A percentile compares a stretch with the other conserved stretches of the same genome.
Evolutionary conservation across 2,329 filamentous ascomycete genomes (phyloP).

Genomic region (Trichoderma sp.): DNA sequence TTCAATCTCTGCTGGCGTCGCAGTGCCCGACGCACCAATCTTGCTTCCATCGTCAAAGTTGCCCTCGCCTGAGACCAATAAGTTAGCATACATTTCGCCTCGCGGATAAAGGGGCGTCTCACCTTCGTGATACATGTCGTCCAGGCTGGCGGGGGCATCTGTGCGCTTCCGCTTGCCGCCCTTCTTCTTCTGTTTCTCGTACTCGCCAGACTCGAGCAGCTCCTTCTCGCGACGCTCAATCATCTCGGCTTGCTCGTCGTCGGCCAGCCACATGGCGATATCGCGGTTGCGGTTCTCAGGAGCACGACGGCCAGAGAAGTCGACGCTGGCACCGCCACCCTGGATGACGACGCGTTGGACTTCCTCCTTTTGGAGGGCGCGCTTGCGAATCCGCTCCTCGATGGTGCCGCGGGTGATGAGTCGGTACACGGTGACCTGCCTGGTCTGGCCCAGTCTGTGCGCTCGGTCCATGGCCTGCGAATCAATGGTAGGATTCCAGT

Average conservation of each 20-base stretch:
- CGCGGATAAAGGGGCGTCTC: slow-evolving; percentile 46
- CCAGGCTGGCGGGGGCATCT: slow-evolving; percentile 66
- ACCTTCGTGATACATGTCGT: slow-evolving; percentile 99
- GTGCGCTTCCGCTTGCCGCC: slow-evolving; percentile 59
- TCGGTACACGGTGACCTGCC: slow-evolving; percentile 94
- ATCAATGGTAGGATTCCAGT: slow-evolving; percentile 99
- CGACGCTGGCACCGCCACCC: slow-evolving; percentile 85
- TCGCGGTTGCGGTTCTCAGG: slow-evolving; percentile 95
- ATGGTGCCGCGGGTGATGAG: slow-evolving; percentile 96
- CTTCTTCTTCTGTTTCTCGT: slow-evolving; percentile 66
- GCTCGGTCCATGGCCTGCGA: slow-evolving; percentile 99
- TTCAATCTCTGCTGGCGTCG: slow-evolving; percentile 71
- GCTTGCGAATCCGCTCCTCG: slow-evolving; percentile 96
- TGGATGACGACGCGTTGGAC: slow-evolving; percentile 97
- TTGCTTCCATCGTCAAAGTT: slow-evolving; percentile 91
- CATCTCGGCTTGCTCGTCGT: slow-evolving; percentile 92
- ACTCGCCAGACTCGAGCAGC: slow-evolving; percentile 71
- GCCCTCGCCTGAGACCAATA: slow-evolving; percentile 73
- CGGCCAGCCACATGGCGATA: slow-evolving; percentile 97
- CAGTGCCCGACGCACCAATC: slow-evolving; percentile 68
- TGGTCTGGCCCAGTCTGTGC: slow-evolving; percentile 93
- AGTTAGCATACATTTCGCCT: slow-evolving; percentile 35
- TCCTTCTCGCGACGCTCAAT: slow-evolving; percentile 93
- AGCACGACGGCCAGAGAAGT: slow-evolving; percentile 89
- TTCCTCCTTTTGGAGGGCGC: slow-evolving; percentile 96